Evolutionary conservation across 169 alveolate genomes (phyloP).

Genomic region (Nephromyces sp.): DNA sequence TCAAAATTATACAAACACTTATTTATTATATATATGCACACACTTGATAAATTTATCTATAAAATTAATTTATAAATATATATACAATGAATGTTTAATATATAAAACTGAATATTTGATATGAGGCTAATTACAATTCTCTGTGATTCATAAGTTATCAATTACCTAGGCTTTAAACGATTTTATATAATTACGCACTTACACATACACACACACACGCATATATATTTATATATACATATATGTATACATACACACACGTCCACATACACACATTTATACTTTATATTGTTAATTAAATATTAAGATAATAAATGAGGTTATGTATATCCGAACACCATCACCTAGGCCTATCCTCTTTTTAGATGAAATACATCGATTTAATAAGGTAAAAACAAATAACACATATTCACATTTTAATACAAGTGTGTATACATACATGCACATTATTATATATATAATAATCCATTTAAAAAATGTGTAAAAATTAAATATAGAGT

Average conservation of each 20-base stretch:
- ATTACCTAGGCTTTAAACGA: not conserved
- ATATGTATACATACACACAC: not conserved
- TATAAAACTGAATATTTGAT: too few relatives aligned
- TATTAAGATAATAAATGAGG: not conserved
- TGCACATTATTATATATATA: not conserved
- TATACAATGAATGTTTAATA: too few relatives aligned
- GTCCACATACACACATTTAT: not conserved
- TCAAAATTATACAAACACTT: too few relatives aligned
- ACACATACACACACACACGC: not conserved
- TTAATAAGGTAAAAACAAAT: constrained; percentile 9
- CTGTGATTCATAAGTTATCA: not conserved
- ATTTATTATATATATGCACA: too few relatives aligned
- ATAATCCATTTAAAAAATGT: not conserved
- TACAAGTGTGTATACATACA: not conserved
- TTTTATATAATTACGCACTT: not conserved
- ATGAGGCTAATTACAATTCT: too few relatives aligned
- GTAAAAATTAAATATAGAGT: too few relatives aligned
- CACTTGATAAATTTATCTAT: too few relatives aligned
- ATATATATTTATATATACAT: not conserved
- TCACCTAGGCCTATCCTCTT: constrained; percentile 7
- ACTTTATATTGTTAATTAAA: not conserved
- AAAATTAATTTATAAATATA: too few relatives aligned
- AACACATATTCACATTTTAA: not conserved
- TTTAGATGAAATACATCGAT: constrained; percentile 17
- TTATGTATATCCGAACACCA: not conserved